Conservation (phyloP, 1,284 basidiomycete genomes). For the Rhodotorula sp. region DNA sequence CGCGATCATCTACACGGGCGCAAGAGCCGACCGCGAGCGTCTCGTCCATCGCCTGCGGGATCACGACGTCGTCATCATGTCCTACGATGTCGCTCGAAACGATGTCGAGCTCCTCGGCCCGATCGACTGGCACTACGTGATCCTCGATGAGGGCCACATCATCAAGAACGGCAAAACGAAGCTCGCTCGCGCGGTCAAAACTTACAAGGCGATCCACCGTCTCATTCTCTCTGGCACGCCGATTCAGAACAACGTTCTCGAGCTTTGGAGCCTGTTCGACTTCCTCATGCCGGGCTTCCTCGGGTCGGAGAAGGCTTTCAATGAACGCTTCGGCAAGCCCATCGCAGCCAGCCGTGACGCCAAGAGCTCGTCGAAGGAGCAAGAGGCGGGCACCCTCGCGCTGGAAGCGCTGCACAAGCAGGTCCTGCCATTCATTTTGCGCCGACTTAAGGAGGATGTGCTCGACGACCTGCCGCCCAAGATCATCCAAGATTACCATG, state of each 20-base stretch:
- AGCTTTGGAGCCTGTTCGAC: conserved; percentile 98
- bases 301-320: conserved; percentile 91
- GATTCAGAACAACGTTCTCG: conserved; percentile 98
- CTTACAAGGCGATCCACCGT: conserved; percentile 83
- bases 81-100: conserved; percentile 96
- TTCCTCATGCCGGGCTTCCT: conserved; percentile 99
- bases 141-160: conserved; percentile 96
- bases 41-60: conserved; percentile 65
- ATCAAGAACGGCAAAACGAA: conserved; percentile 99
- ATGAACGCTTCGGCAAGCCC: conserved; percentile 92
- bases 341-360: conserved; percentile 93
- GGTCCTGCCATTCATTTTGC: conserved; percentile 95
- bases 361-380: conserved; percentile 78
- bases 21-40: conserved; percentile 75
- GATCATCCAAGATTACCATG: conserved; percentile 99
- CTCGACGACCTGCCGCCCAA: conserved; percentile 94
- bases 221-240: conserved; percentile 95
- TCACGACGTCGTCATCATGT: conserved; percentile 89
- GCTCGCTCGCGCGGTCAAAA: conserved; percentile 93
- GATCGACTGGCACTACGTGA: conserved; percentile 89
- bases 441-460: conserved; percentile 96
- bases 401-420: conserved; percentile 97
- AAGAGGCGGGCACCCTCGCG: conserved; percentile 89
- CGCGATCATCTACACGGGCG: conserved; percentile 86
- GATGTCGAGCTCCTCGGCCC: conserved; percentile 77